A percentile compares a stretch with the other conserved stretches of the same genome.
Evolutionary conservation across 2,329 filamentous ascomycete species (phyloP).

Genomic region (Paraconiothyrium brasiliense): DNA sequence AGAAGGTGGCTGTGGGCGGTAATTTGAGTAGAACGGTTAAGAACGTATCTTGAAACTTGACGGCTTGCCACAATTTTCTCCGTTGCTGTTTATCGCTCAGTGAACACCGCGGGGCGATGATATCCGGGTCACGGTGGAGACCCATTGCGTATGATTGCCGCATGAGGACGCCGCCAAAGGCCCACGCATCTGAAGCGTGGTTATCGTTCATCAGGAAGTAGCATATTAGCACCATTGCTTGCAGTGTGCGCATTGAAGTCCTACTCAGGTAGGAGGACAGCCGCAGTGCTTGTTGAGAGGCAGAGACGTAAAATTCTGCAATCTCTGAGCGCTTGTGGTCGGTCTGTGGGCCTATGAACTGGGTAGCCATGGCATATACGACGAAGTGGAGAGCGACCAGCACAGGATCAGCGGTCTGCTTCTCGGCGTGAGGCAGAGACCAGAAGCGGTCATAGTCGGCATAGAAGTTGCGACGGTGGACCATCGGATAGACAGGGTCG

Average conservation of each 20-base stretch:
- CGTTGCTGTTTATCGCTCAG: slow-evolving; percentile 80
- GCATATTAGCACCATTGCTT: slow-evolving; percentile 82
- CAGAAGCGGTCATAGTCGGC: slow-evolving; percentile 83
- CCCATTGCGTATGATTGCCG: slow-evolving; percentile 85
- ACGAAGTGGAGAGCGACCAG: slow-evolving; percentile 78
- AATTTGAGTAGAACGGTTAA: slow-evolving; percentile 80
- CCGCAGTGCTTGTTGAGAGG: slow-evolving; percentile 78
- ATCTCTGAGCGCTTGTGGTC: slow-evolving; percentile 74
- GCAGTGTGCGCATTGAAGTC: slow-evolving; percentile 75
- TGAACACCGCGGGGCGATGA: slow-evolving; percentile 71
- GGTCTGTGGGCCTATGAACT: slow-evolving; percentile 71
- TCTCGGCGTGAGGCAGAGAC: slow-evolving; percentile 67
- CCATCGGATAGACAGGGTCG: slow-evolving; percentile 83
- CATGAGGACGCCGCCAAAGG: slow-evolving; percentile 79
- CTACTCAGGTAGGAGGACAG: slow-evolving; percentile 80
- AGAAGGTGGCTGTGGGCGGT: slow-evolving; percentile 80
- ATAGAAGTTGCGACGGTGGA: slow-evolving; percentile 78
- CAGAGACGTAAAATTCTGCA: slow-evolving; percentile 83
- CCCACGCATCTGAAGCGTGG: slow-evolving; percentile 83
- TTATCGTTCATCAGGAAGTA: slow-evolving; percentile 90
- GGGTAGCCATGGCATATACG: slow-evolving; percentile 80
- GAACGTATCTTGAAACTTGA: slow-evolving; percentile 83
- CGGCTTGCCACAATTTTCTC: slow-evolving; percentile 83
- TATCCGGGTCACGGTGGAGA: slow-evolving; percentile 79
- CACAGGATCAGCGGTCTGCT: slow-evolving; percentile 70